Percentiles rank a stretch among this genome's conserved stretches.
Evolutionary conservation across 768 basidiomycete genomes (phyloP).

Genomic region (Terana coerulea): DNA sequence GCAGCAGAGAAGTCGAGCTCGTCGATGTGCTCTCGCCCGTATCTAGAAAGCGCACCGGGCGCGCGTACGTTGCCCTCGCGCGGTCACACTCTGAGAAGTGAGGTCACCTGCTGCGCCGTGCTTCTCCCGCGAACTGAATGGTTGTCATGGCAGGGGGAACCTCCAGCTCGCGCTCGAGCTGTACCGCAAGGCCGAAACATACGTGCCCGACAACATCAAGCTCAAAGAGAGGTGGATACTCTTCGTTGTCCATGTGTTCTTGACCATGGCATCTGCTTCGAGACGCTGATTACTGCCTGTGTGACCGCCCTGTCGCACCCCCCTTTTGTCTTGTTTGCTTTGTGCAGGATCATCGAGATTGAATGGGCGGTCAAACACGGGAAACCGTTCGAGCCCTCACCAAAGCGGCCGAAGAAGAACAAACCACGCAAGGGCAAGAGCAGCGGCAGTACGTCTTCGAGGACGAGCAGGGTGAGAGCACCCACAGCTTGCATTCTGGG

Average conservation of each 20-base stretch:
- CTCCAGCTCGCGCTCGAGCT: slow-evolving; percentile 76
- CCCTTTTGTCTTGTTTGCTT: slow-evolving; percentile 9
- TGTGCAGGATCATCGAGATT: slow-evolving; percentile 74
- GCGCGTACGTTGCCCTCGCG: slow-evolving; percentile 81
- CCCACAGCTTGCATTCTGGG: slow-evolving; percentile 6
- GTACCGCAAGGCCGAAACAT: slow-evolving; percentile 76
- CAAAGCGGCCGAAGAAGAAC: slow-evolving; percentile 46
- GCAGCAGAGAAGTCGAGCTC: slow-evolving; percentile 55
- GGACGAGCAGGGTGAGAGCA: slow-evolving; percentile 6
- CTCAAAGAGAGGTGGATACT: slow-evolving; percentile 85
- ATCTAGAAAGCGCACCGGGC: slow-evolving; percentile 77
- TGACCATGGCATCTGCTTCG: slow-evolving; percentile 57
- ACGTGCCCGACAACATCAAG: slow-evolving; percentile 84
- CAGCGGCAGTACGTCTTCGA: neutral
- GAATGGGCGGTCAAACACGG: slow-evolving; percentile 72
- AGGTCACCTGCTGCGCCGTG: slow-evolving; percentile 17
- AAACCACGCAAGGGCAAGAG: slow-evolving; percentile 30
- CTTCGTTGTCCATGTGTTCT: too few relatives aligned
- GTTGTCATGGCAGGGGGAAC: slow-evolving; percentile 52
- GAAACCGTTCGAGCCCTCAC: slow-evolving; percentile 54
- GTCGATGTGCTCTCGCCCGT: slow-evolving; percentile 65
- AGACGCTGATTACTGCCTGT: slow-evolving; percentile 28
- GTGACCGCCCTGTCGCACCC: neutral
- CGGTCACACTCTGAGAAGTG: slow-evolving; percentile 80
- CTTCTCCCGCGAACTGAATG: neutral